Evolutionary conservation across 2,329 filamentous ascomycete genomes (phyloP).

Genomic region (Xylaria sp.): DNA sequence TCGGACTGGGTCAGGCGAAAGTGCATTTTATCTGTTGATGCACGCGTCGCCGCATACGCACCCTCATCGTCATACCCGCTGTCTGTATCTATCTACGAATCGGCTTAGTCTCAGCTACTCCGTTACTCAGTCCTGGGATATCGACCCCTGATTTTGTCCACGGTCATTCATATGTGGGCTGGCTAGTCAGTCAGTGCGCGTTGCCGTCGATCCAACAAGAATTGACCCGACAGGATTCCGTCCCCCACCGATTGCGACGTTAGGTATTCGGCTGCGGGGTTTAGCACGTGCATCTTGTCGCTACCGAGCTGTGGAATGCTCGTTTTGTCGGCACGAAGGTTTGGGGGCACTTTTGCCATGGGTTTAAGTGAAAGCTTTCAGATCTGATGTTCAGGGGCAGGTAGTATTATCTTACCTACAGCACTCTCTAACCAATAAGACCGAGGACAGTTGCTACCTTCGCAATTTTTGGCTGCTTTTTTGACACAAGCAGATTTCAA

Average conservation of each 20-base stretch:
- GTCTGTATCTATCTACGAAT: constrained; percentile 15
- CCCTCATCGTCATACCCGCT: not conserved
- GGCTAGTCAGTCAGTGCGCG: not conserved
- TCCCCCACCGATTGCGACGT: constrained; percentile 14
- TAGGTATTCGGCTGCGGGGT: constrained; percentile 3
- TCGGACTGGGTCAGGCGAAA: too few relatives aligned
- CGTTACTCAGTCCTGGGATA: not conserved
- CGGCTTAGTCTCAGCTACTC: not conserved
- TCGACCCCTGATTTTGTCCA: not conserved
- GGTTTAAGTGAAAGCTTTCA: too few relatives aligned
- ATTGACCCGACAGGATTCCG: not conserved
- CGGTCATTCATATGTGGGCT: not conserved
- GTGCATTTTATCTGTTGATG: not conserved
- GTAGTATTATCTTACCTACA: too few relatives aligned
- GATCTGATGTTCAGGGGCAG: too few relatives aligned
- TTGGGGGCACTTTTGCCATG: too few relatives aligned
- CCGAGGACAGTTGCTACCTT: too few relatives aligned
- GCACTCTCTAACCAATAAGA: too few relatives aligned
- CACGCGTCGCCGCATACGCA: not conserved
- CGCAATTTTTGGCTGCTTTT: too few relatives aligned
- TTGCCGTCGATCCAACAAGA: not conserved
- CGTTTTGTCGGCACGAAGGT: not conserved
- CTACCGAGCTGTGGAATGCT: not conserved
- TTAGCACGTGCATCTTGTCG: constrained; percentile 2
- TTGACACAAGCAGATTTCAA: too few relatives aligned